Conservation (phyloP, 2,329 filamentous ascomycete species). For the Alternaria metachromatica region DNA sequence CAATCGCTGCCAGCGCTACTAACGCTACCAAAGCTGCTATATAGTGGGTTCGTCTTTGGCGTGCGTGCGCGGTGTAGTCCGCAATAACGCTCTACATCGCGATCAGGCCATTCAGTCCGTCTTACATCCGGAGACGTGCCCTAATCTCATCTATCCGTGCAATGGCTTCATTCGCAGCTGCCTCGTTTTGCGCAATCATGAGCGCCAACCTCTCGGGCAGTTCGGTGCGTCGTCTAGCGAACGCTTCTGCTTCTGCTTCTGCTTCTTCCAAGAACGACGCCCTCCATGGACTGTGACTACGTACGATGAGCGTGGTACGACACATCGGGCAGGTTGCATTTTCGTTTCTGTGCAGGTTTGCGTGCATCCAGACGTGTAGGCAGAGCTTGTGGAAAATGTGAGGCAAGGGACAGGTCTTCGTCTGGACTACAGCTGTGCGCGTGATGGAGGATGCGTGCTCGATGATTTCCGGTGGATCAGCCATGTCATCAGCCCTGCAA, state of each 20-base stretch:
- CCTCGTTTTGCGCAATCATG: background rate
- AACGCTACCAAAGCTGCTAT: no score
- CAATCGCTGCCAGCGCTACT: background rate
- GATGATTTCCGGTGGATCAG: background rate
- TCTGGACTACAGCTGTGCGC: background rate
- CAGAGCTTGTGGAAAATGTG: conserved; percentile 1
- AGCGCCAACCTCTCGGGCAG: background rate
- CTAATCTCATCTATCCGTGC: no score
- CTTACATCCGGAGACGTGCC: no score
- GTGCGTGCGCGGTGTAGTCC: background rate
- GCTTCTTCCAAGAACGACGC: background rate
- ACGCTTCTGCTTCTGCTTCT: background rate
- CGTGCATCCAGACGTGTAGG: background rate
- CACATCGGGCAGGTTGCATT: background rate
- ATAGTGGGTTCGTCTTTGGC: no score
- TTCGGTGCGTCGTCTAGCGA: background rate
- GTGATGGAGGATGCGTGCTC: background rate
- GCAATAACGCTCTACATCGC: background rate
- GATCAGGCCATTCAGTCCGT: background rate
- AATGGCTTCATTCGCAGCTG: no score
- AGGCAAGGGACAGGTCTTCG: background rate
- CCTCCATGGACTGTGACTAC: background rate
- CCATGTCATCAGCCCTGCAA: background rate
- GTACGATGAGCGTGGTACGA: background rate
- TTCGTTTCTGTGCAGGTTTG: background rate